A percentile compares a stretch with the other conserved stretches of the same genome.
Conservation (phyloP, 2,329 filamentous ascomycete species). For the Colletotrichum euphorbiae region DNA sequence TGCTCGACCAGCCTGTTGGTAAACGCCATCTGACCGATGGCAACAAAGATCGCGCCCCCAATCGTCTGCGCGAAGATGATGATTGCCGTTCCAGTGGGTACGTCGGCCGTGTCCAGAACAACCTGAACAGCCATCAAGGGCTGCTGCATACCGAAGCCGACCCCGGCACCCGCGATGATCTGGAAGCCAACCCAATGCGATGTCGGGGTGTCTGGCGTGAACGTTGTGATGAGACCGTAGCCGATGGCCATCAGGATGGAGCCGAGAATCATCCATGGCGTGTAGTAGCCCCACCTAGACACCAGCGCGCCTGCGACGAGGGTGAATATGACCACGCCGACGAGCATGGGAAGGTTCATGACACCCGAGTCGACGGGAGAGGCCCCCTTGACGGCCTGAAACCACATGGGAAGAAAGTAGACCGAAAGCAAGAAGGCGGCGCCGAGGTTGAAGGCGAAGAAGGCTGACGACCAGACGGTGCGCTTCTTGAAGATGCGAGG, state of each 20-base stretch:
- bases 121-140: slow-evolving; percentile 59
- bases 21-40: slow-evolving; percentile 64
- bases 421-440: slow-evolving; percentile 46
- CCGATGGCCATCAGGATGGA: slow-evolving; percentile 51
- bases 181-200: slow-evolving; percentile 60
- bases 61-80: slow-evolving; percentile 59
- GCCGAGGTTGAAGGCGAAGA: slow-evolving; percentile 53
- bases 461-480: slow-evolving; percentile 51
- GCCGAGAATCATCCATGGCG: slow-evolving; percentile 55
- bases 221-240: slow-evolving; percentile 56
- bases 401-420: slow-evolving; percentile 59
- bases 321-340: slow-evolving; percentile 51
- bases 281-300: slow-evolving; percentile 57
- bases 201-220: slow-evolving; percentile 48
- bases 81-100: slow-evolving; percentile 60
- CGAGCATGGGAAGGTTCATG: slow-evolving; percentile 54
- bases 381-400: slow-evolving; percentile 57
- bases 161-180: slow-evolving; percentile 54
- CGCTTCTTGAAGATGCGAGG: slow-evolving; percentile 55
- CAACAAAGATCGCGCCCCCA: slow-evolving; percentile 62
- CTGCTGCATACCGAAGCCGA: slow-evolving; percentile 58
- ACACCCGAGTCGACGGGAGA: slow-evolving; percentile 54
- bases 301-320: slow-evolving; percentile 50
- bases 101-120: slow-evolving; percentile 54
- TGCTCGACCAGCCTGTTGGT: slow-evolving; percentile 57